Evolutionary conservation across 2,329 filamentous ascomycete species (phyloP).

Genomic region (Botrytis galanthina): DNA sequence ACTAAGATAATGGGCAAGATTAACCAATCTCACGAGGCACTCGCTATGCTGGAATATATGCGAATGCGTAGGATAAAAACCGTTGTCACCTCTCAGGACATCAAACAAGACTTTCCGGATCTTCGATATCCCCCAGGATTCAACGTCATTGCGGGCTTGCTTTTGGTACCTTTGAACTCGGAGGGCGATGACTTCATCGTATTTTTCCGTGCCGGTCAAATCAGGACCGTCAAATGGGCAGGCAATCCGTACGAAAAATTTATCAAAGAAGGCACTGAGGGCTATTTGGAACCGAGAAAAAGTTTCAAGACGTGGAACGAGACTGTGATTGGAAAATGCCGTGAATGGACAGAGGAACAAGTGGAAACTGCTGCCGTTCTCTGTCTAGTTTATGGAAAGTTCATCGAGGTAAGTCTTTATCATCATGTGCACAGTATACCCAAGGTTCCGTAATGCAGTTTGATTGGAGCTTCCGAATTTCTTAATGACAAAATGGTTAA

Average conservation of each 20-base stretch:
- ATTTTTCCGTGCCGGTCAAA: constrained; percentile 78
- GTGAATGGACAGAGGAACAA: constrained; percentile 87
- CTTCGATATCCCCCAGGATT: constrained; percentile 78
- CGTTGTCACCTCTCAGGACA: constrained; percentile 75
- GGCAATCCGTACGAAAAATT: constrained; percentile 83
- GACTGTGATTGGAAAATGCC: constrained; percentile 70
- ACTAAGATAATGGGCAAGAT: constrained; percentile 79
- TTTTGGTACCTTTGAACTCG: constrained; percentile 77
- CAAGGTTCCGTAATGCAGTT: background rate
- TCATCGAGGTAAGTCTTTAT: constrained; percentile 67
- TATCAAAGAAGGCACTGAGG: constrained; percentile 67
- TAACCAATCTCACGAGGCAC: constrained; percentile 74
- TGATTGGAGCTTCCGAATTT: background rate
- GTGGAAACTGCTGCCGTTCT: constrained; percentile 85
- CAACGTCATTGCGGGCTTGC: constrained; percentile 69
- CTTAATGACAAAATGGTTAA: background rate
- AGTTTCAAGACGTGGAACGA: constrained; percentile 82
- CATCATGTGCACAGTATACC: background rate
- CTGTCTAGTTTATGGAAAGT: constrained; percentile 79
- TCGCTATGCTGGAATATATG: constrained; percentile 82
- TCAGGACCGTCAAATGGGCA: constrained; percentile 74
- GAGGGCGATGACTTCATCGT: constrained; percentile 83
- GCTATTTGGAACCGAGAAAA: constrained; percentile 73
- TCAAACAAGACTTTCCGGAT: constrained; percentile 75
- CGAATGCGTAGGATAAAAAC: constrained; percentile 71